Evolutionary conservation across 2,329 filamentous ascomycete genomes (phyloP), one percentile per base, ranked within the genome.

Genomic region (Aureobasidium sp.): DNA sequence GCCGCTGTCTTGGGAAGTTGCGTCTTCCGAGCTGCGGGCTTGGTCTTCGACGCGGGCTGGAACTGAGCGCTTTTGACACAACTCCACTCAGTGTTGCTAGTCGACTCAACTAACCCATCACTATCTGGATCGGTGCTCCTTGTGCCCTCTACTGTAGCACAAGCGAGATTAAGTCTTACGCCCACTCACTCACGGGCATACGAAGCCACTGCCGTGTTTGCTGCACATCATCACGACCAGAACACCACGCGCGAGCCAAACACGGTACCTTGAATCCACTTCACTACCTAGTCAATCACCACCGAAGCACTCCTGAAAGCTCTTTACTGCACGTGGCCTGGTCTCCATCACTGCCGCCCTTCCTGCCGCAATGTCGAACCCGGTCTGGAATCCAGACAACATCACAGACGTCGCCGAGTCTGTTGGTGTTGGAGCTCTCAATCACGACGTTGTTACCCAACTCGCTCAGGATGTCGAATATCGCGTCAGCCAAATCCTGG

Each of bases 321-420:
- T 17, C 19, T 24, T 11, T 6, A 37, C 14, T 15, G 37, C 40
- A 47, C 54, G 54, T 58, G 54, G 54, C 14, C 54, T n/a, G 29
- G 31, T 37, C 31, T 45, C 44, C 42, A 42, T 22, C 2, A 33
- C 22, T 58, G 42, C 56, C 45, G 44, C 49, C 15, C 29, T 49
- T 45, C 1, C 31, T 9, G 31, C 35, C 42, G 35, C 50, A 35
- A 62, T 62, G 60, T 49, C 60, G 9, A 62, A 52, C 24, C 52
- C 85, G 42, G 86, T 97, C 68, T 97, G 94, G 94, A 97, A 97
- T 72, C 86, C 90, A 19, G 94, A 99, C 70, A 97, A 96, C 69
- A 90, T 99, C 69, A 87, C 87, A 69, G 94, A 99, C 74, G 92
- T 97, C 64, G 93, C 94, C 67, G 94, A 99, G 75, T 96, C 94